A percentile compares a stretch with the other conserved stretches of the same genome.
These are phyloP conservation scores for Chalara sp. DNA, from an alignment of 2,329 filamentous ascomycete species.

Conservation along the genomic window DNA sequence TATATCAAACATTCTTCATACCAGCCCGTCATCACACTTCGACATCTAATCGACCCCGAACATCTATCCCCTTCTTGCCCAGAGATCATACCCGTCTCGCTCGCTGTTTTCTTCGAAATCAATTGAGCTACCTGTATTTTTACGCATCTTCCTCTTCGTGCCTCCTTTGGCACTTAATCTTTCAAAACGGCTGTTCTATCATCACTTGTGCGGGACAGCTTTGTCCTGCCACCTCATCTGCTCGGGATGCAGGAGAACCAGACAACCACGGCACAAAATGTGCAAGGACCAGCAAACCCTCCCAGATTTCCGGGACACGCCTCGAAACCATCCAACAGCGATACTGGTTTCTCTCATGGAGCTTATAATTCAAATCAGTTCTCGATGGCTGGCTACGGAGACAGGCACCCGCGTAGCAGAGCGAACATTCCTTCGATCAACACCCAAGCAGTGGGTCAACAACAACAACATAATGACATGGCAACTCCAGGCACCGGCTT, in stretches of 20 bases:
- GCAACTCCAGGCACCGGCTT: constrained; percentile 81
- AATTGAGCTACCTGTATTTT: background rate
- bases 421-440: constrained; percentile 89
- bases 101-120: background rate
- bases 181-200: constrained; percentile 80
- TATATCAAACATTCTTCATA: constrained; percentile 13
- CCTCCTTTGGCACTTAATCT: constrained; percentile 37
- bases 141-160: constrained; percentile 16
- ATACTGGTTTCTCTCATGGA: constrained; percentile 87
- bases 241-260: constrained; percentile 90
- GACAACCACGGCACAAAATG: constrained; percentile 51
- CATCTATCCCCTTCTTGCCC: background rate
- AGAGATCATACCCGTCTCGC: background rate
- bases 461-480: constrained; percentile 60
- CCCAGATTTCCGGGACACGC: constrained; percentile 62
- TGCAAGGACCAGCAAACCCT: constrained; percentile 45
- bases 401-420: constrained; percentile 71
- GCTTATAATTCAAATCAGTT: constrained; percentile 80
- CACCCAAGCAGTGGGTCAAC: constrained; percentile 56
- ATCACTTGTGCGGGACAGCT: constrained; percentile 71
- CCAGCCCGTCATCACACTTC: constrained; percentile 2
- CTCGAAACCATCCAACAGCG: constrained; percentile 75
- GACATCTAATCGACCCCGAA: background rate
- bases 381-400: constrained; percentile 69
- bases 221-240: constrained; percentile 76